Conservation (phyloP, 805 yeast species). For the Grigorovia jiainica region DNA sequence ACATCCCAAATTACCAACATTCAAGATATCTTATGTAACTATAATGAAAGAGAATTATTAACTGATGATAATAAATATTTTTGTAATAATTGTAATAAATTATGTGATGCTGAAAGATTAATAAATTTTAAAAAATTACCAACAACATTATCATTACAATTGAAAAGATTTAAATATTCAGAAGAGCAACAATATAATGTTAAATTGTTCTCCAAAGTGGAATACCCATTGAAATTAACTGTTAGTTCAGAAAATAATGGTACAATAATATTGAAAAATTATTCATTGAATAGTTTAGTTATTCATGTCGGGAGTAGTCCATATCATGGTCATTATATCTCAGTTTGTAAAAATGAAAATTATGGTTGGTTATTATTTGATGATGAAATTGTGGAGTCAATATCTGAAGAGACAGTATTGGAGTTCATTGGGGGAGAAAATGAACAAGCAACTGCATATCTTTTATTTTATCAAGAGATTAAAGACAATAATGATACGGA, state of each 20-base stretch:
- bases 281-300: conserved; percentile 77
- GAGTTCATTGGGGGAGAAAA: conserved; percentile 83
- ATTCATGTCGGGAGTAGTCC: conserved; percentile 98
- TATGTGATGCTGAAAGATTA: conserved; percentile 89
- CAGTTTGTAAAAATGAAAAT: conserved; percentile 66
- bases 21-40: conserved; percentile 35
- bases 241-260: conserved; percentile 39
- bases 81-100: conserved; percentile 81
- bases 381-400: conserved; percentile 88
- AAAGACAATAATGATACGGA: conserved; percentile 10
- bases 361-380: conserved; percentile 90
- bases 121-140: conserved; percentile 76
- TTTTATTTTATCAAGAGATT: conserved; percentile 68
- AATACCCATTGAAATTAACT: conserved; percentile 65
- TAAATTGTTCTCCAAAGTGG: conserved; percentile 76
- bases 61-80: conserved; percentile 84
- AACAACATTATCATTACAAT: conserved; percentile 66
- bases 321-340: conserved; percentile 92
- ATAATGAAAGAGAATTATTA: conserved; percentile 76
- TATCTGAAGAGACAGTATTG: conserved; percentile 73
- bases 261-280: conserved; percentile 40
- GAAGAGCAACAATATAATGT: conserved; percentile 74
- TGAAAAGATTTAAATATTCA: conserved; percentile 86
- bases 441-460: conserved; percentile 86
- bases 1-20: too few species aligned